These are phyloP conservation scores for Didymella keratinophila DNA, from an alignment of 2,329 filamentous ascomycete genomes.

Conservation along the genomic window DNA sequence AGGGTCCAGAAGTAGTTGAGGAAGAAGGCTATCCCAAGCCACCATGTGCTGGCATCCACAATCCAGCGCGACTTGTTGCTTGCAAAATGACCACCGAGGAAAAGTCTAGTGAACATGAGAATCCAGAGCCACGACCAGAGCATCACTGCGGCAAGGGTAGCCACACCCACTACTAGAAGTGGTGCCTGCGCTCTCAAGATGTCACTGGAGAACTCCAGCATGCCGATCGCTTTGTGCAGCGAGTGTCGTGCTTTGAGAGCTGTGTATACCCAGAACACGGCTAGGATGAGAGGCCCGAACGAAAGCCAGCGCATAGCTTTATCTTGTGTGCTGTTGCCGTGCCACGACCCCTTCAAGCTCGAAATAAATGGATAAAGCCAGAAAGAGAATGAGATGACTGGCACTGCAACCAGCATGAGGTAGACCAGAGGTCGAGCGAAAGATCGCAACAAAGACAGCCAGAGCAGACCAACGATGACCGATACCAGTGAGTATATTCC, in stretches of 20 bases:
- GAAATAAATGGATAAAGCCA: slow-evolving; percentile 90
- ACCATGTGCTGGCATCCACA: slow-evolving; percentile 90
- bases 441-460: slow-evolving; percentile 86
- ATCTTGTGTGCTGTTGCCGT: slow-evolving; percentile 85
- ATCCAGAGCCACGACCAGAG: slow-evolving; percentile 96
- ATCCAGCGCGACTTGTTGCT: slow-evolving; percentile 68
- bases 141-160: slow-evolving; percentile 76
- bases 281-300: slow-evolving; percentile 75
- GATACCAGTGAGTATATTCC: slow-evolving; percentile 92
- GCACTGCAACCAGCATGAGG: slow-evolving; percentile 82
- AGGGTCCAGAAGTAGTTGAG: slow-evolving; percentile 96
- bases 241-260: slow-evolving; percentile 81
- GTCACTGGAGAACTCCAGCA: slow-evolving; percentile 89
- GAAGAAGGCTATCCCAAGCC: slow-evolving; percentile 90
- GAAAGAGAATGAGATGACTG: slow-evolving; percentile 85
- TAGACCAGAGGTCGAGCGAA: slow-evolving; percentile 87
- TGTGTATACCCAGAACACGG: slow-evolving; percentile 82
- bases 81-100: slow-evolving; percentile 86
- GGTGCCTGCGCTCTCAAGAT: slow-evolving; percentile 87
- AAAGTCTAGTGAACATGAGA: slow-evolving; percentile 93
- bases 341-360: slow-evolving; percentile 80
- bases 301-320: slow-evolving; percentile 87
- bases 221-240: slow-evolving; percentile 82
- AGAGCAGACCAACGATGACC: slow-evolving; percentile 84
- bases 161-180: slow-evolving; percentile 83